phyloP scores from a whole-genome alignment of 768 basidiomycete species.

The Tulasnella sp. region DNA sequence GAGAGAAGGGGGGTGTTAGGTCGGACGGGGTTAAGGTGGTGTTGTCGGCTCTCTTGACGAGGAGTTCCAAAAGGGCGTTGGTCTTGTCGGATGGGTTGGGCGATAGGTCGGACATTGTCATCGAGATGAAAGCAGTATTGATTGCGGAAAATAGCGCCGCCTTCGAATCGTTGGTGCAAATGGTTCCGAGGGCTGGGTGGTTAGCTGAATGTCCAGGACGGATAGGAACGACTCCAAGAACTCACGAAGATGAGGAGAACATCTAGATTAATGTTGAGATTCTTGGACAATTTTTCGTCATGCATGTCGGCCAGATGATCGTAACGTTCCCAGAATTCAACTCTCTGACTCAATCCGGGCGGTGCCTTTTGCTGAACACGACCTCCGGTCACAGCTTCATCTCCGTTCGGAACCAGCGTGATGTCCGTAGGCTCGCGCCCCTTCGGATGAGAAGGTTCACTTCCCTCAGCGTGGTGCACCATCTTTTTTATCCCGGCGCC shows the following conservation, averaged over 20 bases:
- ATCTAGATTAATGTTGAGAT: background rate
- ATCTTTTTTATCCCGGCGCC: no score
- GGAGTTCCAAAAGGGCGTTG: background rate
- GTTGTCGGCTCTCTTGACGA: background rate
- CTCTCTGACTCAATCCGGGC: no score
- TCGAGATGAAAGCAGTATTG: background rate
- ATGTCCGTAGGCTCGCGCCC: no score
- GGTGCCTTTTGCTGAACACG: no score
- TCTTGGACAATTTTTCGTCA: background rate
- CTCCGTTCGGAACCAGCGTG: no score
- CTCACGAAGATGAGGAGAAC: background rate
- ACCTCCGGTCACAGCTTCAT: no score
- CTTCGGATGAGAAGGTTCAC: no score
- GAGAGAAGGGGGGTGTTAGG: background rate
- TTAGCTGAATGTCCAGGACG: no score
- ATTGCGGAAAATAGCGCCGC: conserved; percentile 9
- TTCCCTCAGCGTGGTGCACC: no score
- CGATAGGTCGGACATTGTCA: background rate
- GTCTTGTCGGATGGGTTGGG: background rate
- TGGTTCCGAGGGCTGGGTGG: no score
- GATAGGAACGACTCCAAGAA: no score
- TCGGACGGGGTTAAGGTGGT: background rate
- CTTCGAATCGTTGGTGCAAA: no score
- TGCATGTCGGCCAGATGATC: background rate
- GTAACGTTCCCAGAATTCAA: background rate